phyloP scores from a whole-genome alignment of 164 flowering plant genomes.

The Macadamia integrifolia region DNA sequence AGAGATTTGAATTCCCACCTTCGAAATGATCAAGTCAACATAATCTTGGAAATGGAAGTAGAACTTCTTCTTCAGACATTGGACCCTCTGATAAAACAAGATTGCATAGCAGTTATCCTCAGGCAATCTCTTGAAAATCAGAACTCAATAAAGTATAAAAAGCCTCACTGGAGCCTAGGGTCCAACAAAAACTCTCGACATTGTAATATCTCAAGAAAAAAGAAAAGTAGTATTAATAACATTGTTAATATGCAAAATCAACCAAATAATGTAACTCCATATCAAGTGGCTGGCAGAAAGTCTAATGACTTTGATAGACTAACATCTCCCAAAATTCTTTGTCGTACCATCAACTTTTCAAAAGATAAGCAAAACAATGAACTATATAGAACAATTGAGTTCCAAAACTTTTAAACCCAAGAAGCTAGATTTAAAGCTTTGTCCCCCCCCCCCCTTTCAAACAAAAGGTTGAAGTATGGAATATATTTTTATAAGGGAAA shows the following conservation, averaged over 20 bases:
- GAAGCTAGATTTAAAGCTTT: too few species aligned
- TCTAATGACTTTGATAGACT: not conserved
- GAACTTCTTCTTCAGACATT: slow-evolving; percentile 83
- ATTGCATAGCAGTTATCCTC: not conserved
- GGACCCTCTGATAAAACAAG: slow-evolving; percentile 65
- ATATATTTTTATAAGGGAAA: too few species aligned
- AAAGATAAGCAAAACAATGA: too few species aligned
- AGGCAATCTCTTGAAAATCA: not conserved
- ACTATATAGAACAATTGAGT: too few species aligned
- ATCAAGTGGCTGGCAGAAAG: not conserved
- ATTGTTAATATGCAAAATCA: not conserved
- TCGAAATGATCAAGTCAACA: slow-evolving; percentile 88
- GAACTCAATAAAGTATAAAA: not conserved
- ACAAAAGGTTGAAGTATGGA: too few species aligned
- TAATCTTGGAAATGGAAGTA: slow-evolving; percentile 96
- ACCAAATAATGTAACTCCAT: not conserved
- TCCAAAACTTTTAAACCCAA: too few species aligned
- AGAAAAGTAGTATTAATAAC: not conserved
- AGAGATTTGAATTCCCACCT: slow-evolving; percentile 43
- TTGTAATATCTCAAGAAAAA: not conserved
- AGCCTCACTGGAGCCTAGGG: not conserved
- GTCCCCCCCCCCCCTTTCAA: too few species aligned
- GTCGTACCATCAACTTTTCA: too few species aligned
- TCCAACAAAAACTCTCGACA: not conserved
- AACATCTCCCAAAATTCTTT: too few species aligned